Evolutionary conservation across 805 yeast species (phyloP).

Genomic region (Starmerella ratchasimensis): DNA sequence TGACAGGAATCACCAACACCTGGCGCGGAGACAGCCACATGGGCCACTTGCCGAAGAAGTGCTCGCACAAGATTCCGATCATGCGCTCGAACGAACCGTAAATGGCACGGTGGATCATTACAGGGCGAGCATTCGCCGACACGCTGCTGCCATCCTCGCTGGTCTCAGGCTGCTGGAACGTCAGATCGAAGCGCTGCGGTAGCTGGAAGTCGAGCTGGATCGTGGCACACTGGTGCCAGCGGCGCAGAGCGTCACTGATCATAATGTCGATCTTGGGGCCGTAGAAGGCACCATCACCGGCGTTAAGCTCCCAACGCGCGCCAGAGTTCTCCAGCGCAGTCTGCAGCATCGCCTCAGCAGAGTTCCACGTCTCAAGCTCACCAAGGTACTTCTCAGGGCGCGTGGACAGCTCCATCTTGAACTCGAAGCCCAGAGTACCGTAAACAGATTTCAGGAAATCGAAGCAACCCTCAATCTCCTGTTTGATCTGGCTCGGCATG

Average conservation of each 20-base stretch:
- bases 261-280: constrained; percentile 97
- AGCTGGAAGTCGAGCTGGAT: constrained; percentile 97
- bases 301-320: constrained; percentile 85
- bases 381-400: constrained; percentile 96
- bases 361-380: constrained; percentile 84
- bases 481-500: constrained; percentile 76
- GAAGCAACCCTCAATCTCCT: constrained; percentile 69
- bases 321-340: constrained; percentile 73
- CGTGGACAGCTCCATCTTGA: constrained; percentile 92
- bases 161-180: constrained; percentile 40
- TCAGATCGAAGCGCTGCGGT: constrained; percentile 84
- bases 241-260: constrained; percentile 83
- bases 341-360: constrained; percentile 76
- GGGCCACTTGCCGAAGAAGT: constrained; percentile 99
- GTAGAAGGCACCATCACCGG: constrained; percentile 93
- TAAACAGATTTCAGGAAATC: constrained; percentile 76
- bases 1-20: constrained; percentile 90
- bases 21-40: constrained; percentile 99
- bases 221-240: constrained; percentile 99
- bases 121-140: constrained; percentile 58
- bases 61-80: constrained; percentile 97
- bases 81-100: constrained; percentile 97
- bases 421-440: constrained; percentile 86
- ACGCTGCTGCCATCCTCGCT: constrained; percentile 21
- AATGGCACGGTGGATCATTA: constrained; percentile 98